phyloP scores from a whole-genome alignment of 257 asterid species.

The Gentiana macrophylla region DNA sequence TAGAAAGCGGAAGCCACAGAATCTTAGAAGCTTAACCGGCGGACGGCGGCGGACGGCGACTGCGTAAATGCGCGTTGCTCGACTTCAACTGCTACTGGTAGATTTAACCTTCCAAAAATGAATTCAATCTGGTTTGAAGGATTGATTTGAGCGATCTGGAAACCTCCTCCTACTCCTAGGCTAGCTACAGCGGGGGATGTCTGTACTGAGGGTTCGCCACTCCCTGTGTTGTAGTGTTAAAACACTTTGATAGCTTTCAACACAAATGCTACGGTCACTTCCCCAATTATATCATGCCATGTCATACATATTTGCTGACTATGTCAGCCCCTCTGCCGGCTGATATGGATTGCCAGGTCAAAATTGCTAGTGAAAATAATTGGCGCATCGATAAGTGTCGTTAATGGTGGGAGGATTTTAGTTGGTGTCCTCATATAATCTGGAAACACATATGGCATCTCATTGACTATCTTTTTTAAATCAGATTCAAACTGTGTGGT shows the following conservation, averaged over 20 bases:
- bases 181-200: not conserved
- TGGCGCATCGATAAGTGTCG: too few relatives aligned
- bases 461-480: too few relatives aligned
- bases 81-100: not conserved
- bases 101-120: not conserved
- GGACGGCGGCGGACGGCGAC: too few relatives aligned
- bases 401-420: too few relatives aligned
- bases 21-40: too few relatives aligned
- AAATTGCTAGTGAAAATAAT: too few relatives aligned
- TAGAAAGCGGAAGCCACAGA: not conserved
- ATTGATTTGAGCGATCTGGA: not conserved
- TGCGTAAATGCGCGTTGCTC: too few relatives aligned
- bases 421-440: too few relatives aligned
- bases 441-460: too few relatives aligned
- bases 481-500: too few relatives aligned
- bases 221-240: not conserved
- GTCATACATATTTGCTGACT: not conserved
- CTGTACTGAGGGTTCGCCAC: not conserved
- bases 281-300: constrained; percentile 3
- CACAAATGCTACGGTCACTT: not conserved
- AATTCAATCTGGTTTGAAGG: not conserved
- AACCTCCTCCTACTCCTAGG: not conserved
- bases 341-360: not conserved
- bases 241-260: not conserved
- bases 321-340: not conserved